Evolutionary conservation across 1,284 basidiomycete species (phyloP).

Genomic region (Pseudozyma tsukubaensis): DNA sequence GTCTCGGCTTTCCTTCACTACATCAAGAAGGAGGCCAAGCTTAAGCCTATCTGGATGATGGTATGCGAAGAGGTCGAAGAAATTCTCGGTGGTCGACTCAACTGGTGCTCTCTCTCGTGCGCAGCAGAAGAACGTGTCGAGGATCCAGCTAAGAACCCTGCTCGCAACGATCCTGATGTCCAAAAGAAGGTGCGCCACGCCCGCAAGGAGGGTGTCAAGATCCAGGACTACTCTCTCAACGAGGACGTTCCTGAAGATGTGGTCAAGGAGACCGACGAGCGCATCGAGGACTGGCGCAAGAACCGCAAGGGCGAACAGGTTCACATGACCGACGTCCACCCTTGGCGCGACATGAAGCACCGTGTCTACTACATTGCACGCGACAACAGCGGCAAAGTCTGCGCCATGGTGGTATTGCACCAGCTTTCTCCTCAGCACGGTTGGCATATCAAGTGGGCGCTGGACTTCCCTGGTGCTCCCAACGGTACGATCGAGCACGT

Average conservation of each 20-base stretch:
- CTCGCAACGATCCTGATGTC: conserved; percentile 71
- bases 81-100: conserved; percentile 71
- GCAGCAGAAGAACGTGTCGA: conserved; percentile 74
- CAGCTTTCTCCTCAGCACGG: conserved; percentile 73
- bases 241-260: conserved; percentile 70
- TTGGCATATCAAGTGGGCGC: conserved; percentile 75
- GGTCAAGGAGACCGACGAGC: conserved; percentile 69
- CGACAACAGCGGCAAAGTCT: conserved; percentile 71
- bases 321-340: conserved; percentile 73
- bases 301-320: conserved; percentile 73
- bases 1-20: conserved; percentile 70
- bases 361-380: conserved; percentile 74
- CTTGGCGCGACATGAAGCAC: conserved; percentile 74
- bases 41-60: conserved; percentile 74
- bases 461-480: conserved; percentile 74
- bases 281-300: conserved; percentile 72
- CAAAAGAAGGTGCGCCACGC: conserved; percentile 72
- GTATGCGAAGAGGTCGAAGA: conserved; percentile 71
- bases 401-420: conserved; percentile 73
- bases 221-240: conserved; percentile 65
- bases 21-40: conserved; percentile 68
- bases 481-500: conserved; percentile 73
- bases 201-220: conserved; percentile 72
- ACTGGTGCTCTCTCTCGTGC: conserved; percentile 73
- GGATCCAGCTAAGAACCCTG: conserved; percentile 70